Base-by-base conservation (phyloP, 2,329 filamentous ascomycete genomes). In the Hyphodiscus sp. region DNA sequence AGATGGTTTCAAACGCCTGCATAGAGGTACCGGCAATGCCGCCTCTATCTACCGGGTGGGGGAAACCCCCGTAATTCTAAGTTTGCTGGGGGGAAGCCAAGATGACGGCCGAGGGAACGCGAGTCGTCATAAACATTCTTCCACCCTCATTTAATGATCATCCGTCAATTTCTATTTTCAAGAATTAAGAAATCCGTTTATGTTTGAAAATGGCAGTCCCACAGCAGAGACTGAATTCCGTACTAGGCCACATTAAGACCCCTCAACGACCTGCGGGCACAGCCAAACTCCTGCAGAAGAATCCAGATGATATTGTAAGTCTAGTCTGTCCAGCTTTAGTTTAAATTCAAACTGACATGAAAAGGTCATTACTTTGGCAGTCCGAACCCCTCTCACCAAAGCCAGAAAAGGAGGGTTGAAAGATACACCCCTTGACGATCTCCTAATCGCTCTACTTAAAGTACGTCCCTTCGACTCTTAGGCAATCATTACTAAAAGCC, bases 371-470 rank as follows among this genome's bases (percentile, higher is more conserved):
- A 96, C 92, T 53, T 89, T 87, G 63, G 89, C 88, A 58, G 87
- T 95, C 67, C 88, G 92, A 65, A 95, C 89, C 18, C 82, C 92
- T 65, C 83, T 96, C 71, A 95, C 90, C 62, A 94, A 89, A 73
- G 91, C 90, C 61, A 89, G 90, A 67, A 91, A 91, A 74, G 92
- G 92, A 62, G 86, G 83, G 51, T 91, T 97, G 79, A 96, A 96
- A 77, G 92, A 97, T 74, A 96, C 92, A 6, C 78, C 81, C 51
- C 86, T 88, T 16, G 81, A 89, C 43, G 91, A 97, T 71, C 79
- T 97, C 59, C 82, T 97, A 65, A 84, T 84, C 49, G 88, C 89
- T 64, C 84, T 90, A 44, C 84, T 97, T 72, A 86, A 84, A 72
- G 85, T 84, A 61, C 75, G 95, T 13, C 15, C 8, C 41, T 2